Conservation (phyloP, 768 basidiomycete species). For the Amanita thiersii region DNA sequence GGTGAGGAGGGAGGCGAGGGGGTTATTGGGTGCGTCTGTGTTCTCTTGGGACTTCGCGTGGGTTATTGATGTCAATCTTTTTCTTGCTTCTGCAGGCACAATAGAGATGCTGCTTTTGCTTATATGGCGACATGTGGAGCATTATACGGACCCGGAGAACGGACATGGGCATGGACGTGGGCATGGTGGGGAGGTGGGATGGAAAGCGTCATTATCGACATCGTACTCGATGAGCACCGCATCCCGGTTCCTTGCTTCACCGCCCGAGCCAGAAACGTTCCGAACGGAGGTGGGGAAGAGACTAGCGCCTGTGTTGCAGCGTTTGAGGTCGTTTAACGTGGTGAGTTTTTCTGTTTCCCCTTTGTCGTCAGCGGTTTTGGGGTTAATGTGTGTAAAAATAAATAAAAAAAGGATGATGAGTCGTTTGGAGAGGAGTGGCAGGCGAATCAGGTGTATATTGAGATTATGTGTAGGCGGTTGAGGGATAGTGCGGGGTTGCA, state of each 20-base stretch:
- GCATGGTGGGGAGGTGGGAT: slow-evolving; percentile 3
- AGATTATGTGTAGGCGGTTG: slow-evolving; percentile 68
- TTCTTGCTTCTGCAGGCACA: slow-evolving; percentile 34
- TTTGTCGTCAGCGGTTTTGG: not conserved
- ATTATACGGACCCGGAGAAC: slow-evolving; percentile 39
- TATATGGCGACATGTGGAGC: slow-evolving; percentile 71
- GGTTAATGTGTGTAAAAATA: slow-evolving; percentile 4
- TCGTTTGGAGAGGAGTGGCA: slow-evolving; percentile 46
- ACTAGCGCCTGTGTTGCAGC: slow-evolving; percentile 46
- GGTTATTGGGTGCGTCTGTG: slow-evolving; percentile 43
- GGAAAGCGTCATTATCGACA: slow-evolving; percentile 4
- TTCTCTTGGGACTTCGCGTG: not conserved
- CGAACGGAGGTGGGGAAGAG: slow-evolving; percentile 45
- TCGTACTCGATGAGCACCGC: slow-evolving; percentile 33
- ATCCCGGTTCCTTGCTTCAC: slow-evolving; percentile 45
- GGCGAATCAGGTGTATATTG: slow-evolving; percentile 61
- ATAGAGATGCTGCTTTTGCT: slow-evolving; percentile 75
- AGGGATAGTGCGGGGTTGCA: slow-evolving; percentile 56
- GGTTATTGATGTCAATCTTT: not conserved
- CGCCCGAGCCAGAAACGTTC: slow-evolving; percentile 52
- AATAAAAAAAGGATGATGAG: slow-evolving; percentile 28
- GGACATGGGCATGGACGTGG: too few relatives aligned
- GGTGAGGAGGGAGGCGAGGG: slow-evolving; percentile 39
- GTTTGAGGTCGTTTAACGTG: slow-evolving; percentile 40
- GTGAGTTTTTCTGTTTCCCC: slow-evolving; percentile 2